Percentiles rank a stretch among this genome's conserved stretches.
Evolutionary conservation across 2,329 filamentous ascomycete species (phyloP).

Genomic region (Phaeosphaeria sp.): DNA sequence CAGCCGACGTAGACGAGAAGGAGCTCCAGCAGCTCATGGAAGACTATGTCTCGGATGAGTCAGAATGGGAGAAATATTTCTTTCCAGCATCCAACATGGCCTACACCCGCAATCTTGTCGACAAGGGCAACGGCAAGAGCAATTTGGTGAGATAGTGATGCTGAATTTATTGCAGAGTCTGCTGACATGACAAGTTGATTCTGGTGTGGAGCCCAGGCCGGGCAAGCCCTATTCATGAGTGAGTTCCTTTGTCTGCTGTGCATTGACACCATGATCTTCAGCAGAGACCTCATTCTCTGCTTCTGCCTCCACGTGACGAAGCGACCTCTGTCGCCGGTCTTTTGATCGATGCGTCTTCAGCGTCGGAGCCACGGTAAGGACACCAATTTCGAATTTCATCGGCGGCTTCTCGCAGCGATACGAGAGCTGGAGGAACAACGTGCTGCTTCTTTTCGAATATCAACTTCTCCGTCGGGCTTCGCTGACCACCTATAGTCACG

Average conservation of each 20-base stretch:
- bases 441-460: neutral
- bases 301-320: constrained; percentile 36
- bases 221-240: constrained; percentile 83
- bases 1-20: constrained; percentile 78
- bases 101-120: constrained; percentile 89
- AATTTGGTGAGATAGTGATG: constrained; percentile 66
- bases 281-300: neutral
- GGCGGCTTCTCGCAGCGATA: neutral
- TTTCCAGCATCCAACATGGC: constrained; percentile 72
- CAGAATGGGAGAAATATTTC: constrained; percentile 78
- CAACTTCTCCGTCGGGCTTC: neutral
- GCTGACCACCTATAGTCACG: constrained; percentile 45
- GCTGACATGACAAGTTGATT: constrained; percentile 66
- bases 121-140: constrained; percentile 84
- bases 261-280: constrained; percentile 21
- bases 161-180: neutral
- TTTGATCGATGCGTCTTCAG: constrained; percentile 35
- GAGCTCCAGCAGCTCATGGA: constrained; percentile 77
- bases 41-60: constrained; percentile 71
- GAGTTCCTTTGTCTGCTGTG: constrained; percentile 22
- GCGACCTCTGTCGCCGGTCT: constrained; percentile 37
- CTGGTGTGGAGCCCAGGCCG: constrained; percentile 90
- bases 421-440: neutral
- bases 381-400: constrained; percentile 9
- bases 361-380: constrained; percentile 37